phyloP scores from a whole-genome alignment of 176 grass and related monocot species.

The Juncus effusus region DNA sequence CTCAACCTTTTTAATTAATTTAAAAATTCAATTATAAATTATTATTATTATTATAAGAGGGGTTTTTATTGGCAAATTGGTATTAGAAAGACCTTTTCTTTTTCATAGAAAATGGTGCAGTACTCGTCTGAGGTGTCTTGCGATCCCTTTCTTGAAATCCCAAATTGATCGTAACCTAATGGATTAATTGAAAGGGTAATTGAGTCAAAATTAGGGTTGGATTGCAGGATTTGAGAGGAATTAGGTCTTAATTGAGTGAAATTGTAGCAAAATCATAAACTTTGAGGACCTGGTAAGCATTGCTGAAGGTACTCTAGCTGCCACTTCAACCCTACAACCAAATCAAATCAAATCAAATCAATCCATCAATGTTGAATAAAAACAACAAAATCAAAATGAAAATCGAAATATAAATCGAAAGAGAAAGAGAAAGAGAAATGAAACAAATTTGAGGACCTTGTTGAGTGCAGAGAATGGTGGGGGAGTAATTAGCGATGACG shows the following conservation, averaged over 20 bases:
- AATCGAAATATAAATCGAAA: slow-evolving; percentile 6
- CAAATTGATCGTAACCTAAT: slow-evolving; percentile 96
- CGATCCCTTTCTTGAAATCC: slow-evolving; percentile 97
- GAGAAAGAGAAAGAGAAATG: slow-evolving; percentile 18
- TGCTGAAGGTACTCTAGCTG: slow-evolving; percentile 90
- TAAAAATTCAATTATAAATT: background rate
- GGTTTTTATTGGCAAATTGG: too few species aligned
- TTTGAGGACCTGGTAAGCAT: slow-evolving; percentile 65
- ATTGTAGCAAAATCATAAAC: too few species aligned
- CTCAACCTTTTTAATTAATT: slow-evolving; percentile 69
- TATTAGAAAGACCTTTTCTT: slow-evolving; percentile 61
- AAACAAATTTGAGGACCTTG: slow-evolving; percentile 46
- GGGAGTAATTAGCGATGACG: slow-evolving; percentile 90
- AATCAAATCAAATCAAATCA: slow-evolving; percentile 3
- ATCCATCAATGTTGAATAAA: background rate
- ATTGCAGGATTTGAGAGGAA: too few species aligned
- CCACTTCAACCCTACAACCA: slow-evolving; percentile 72
- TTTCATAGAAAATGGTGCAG: slow-evolving; percentile 97
- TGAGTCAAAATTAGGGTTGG: background rate
- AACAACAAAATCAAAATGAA: slow-evolving; percentile 1
- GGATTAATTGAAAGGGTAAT: background rate
- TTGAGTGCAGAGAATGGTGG: slow-evolving; percentile 88
- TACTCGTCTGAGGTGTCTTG: slow-evolving; percentile 85
- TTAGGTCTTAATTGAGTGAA: too few species aligned
- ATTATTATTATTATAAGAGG: slow-evolving; percentile 20